A percentile compares a stretch with the other conserved stretches of the same genome.
These are phyloP conservation scores for Ambrosiella xylebori DNA, from an alignment of 2,329 filamentous ascomycete genomes.

Conservation along the genomic window DNA sequence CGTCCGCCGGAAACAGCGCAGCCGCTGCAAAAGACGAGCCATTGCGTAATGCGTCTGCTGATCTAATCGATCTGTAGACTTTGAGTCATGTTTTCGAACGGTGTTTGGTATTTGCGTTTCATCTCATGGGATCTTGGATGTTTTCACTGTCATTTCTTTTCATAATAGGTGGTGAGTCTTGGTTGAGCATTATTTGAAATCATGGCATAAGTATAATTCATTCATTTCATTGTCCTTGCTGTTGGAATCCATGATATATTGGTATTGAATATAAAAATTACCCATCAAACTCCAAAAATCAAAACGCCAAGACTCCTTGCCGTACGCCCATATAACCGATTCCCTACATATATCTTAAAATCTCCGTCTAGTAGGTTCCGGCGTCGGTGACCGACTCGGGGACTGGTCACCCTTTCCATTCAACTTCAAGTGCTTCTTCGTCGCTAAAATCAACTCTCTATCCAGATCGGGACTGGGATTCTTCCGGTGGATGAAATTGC, in stretches of 20 bases:
- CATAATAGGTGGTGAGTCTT: no score
- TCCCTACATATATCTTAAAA: conserved; percentile 26
- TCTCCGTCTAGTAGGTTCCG: conserved; percentile 62
- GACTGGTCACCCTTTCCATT: conserved; percentile 73
- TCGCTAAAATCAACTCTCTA: conserved; percentile 66
- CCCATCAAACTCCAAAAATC: not conserved
- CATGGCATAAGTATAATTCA: no score
- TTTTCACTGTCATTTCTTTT: no score
- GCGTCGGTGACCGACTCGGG: conserved; percentile 65
- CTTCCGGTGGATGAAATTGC: conserved; percentile 98
- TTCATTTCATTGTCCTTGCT: not conserved
- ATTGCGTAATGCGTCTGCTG: conserved; percentile 6
- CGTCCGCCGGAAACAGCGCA: conserved; percentile 25
- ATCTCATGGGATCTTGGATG: no score
- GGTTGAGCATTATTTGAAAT: no score
- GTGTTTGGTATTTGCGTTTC: no score
- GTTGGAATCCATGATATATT: not conserved
- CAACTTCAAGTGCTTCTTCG: conserved; percentile 89
- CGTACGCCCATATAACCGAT: not conserved
- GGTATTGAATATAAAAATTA: not conserved
- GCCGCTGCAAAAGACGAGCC: not conserved
- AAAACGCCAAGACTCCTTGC: not conserved
- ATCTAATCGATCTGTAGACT: conserved; percentile 11
- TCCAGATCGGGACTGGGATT: conserved; percentile 83
- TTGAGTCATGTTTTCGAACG: no score